Percentiles rank a stretch among this genome's conserved stretches.
Evolutionary conservation across 345 rosid species (phyloP).

Genomic region (Leavenworthia alabamica): DNA sequence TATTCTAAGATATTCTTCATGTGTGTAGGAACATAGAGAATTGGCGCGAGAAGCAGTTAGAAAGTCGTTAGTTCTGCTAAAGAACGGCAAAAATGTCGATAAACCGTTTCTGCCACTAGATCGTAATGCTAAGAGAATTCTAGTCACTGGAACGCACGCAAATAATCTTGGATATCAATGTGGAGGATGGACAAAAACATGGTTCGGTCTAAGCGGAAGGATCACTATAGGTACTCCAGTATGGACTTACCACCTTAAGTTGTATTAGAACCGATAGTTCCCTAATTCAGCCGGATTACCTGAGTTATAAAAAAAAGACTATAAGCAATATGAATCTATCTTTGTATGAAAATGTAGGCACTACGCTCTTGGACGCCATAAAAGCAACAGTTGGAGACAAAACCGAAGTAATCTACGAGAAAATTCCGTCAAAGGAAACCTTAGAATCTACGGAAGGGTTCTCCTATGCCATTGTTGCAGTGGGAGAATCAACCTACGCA

Average conservation of each 20-base stretch:
- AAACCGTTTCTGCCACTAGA: slow-evolving; percentile 56
- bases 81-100: slow-evolving; percentile 50
- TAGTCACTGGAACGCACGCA: slow-evolving; percentile 67
- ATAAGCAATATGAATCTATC: no score
- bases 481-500: slow-evolving; percentile 78
- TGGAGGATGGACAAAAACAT: slow-evolving; percentile 75
- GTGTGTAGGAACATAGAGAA: slow-evolving; percentile 51
- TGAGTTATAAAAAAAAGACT: no score
- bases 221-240: slow-evolving; percentile 79
- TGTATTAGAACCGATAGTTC: no score
- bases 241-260: no score
- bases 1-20: background rate
- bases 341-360: slow-evolving; percentile 39
- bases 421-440: slow-evolving; percentile 48
- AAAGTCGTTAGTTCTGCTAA: slow-evolving; percentile 70
- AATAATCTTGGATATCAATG: slow-evolving; percentile 72
- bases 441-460: slow-evolving; percentile 37
- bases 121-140: slow-evolving; percentile 47
- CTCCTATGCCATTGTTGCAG: slow-evolving; percentile 64
- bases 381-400: slow-evolving; percentile 48
- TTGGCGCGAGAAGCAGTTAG: slow-evolving; percentile 79
- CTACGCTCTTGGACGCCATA: slow-evolving; percentile 73
- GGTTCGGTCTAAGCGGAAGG: slow-evolving; percentile 59
- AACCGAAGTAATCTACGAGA: slow-evolving; percentile 60
- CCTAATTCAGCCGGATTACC: no score